Evolutionary conservation across 768 basidiomycete genomes (phyloP).

Genomic region (Leccinum boreale): DNA sequence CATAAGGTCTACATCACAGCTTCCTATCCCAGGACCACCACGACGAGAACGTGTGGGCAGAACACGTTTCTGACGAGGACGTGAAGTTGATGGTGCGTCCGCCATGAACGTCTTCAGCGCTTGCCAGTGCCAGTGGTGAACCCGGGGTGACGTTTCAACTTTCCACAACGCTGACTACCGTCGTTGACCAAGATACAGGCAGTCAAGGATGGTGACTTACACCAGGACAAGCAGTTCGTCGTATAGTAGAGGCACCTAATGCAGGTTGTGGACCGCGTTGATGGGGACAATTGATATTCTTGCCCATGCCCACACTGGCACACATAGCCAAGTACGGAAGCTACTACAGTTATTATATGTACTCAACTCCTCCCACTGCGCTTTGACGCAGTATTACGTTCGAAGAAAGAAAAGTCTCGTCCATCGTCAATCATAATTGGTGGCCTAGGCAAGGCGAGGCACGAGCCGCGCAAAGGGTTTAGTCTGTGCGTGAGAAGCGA

Average conservation of each 20-base stretch:
- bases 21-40: constrained; percentile 78
- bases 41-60: constrained; percentile 78
- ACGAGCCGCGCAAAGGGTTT: too few species aligned
- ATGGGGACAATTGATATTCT: background rate
- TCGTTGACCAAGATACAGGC: background rate
- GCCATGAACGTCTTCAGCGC: constrained; percentile 25
- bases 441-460: too few species aligned
- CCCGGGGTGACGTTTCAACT: constrained; percentile 4
- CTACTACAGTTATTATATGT: background rate
- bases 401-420: background rate
- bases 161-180: constrained; percentile 4
- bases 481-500: too few species aligned
- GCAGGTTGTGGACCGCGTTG: constrained; percentile 10
- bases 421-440: too few species aligned
- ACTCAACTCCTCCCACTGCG: background rate
- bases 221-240: constrained; percentile 2
- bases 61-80: constrained; percentile 68
- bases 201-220: constrained; percentile 1
- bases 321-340: background rate
- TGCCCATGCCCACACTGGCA: background rate
- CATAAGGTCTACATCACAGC: constrained; percentile 75
- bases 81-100: constrained; percentile 33
- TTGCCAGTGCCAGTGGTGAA: constrained; percentile 5
- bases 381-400: background rate
- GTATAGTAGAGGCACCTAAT: constrained; percentile 8